Base-by-base conservation (phyloP, 1,284 basidiomycete genomes). In the Microbotryum saponariae region DNA sequence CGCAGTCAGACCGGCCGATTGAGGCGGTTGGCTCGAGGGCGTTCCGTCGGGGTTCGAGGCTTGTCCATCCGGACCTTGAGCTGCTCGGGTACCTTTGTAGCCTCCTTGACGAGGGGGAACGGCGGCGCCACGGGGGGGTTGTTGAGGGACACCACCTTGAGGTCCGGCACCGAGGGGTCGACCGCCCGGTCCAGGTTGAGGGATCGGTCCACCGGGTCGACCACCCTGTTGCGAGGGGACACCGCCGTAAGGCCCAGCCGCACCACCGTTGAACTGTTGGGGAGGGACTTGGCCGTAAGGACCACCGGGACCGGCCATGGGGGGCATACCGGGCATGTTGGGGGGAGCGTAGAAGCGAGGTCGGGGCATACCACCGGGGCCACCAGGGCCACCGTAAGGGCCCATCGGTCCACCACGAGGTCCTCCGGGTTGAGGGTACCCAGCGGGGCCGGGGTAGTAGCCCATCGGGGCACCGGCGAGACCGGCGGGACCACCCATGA, bases 401-500 rank as follows among this genome's bases (percentile, higher is more conserved):
- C 60, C 62, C 60, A 68, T 66, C 20, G 67, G 67, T 6, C 37
- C 37, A 48, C 64, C 67, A n/a, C 67, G 67, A 18, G 65, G 60
- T 29, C 86, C 84, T 25, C 86, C 84, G 31, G 87, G 88, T 73
- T 88, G 87, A 50, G 79, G 78, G 73, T 79, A 79, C 49, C 76
- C 76, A 63, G 84, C 85, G 72, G 88, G 89, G 62, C 85, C 84
- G 63, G 87, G 88, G 74, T 91, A 92, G 81, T 91, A 93, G 37
- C 37, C 37, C 79, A 91, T 85, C 52, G 77, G 78, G 47, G 89
- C 87, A 46, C 84, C 84, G 66, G 84, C 85, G 71, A 88, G 89
- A 62, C 85, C 84, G 63, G 87, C 88, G 74, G 91, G 92, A 81
- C 91, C 93, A 18, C 37, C 37, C 79, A 91, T 85, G 53, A 77